Evolutionary conservation across 805 yeast species (phyloP), one percentile per base, ranked within the genome.

Genomic region (Ogataea zsoltii): DNA sequence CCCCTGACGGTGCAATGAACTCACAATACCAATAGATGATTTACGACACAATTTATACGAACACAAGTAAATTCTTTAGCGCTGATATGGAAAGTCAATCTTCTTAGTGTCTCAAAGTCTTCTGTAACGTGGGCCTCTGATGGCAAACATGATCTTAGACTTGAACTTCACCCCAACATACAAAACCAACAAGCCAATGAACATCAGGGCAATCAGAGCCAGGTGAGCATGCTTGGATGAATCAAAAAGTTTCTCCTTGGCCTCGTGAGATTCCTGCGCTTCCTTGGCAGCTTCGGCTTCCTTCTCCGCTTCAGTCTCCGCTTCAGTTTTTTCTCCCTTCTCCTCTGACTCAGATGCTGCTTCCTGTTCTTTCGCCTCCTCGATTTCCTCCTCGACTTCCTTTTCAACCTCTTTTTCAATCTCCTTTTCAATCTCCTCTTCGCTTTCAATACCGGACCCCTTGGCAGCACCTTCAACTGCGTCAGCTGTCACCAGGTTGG

Each of bases 101-200:
- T 11, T n/a, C 13, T 28, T 21, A 21, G 5, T 21, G 19, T n/a
- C 30, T 38, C 21, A 42, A 4, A 50, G 29, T 41, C 66, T 51
- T 48, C 66, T 56, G 45, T 64, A 64, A 49, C 66, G 54, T 38
- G 67, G 65, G 14, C 67, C 67, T 18, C 53, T 50, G 11, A 62
- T 31, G 7, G 56, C 46, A 28, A 45, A 46, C 28, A 53, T 29
- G 17, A 64, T 42, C n/a, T 51, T 54, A 13, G 50, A 51, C 30
- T 49, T 57, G 23, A 51, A 53, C 36, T 49, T 60, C 15, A 53
- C 29, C 7, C 50, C 50, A 7, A 51, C 36, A 21, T 51, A 39
- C 17, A 32, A 40, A 12, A 38, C 29, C 12, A 60, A 34, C 3
- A 50, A 19, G 10, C 36, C 23, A 15, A 57, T 42, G 14, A 53